Base-by-base conservation (phyloP, 495 filamentous ascomycete species). In the Letharia lupina region DNA sequence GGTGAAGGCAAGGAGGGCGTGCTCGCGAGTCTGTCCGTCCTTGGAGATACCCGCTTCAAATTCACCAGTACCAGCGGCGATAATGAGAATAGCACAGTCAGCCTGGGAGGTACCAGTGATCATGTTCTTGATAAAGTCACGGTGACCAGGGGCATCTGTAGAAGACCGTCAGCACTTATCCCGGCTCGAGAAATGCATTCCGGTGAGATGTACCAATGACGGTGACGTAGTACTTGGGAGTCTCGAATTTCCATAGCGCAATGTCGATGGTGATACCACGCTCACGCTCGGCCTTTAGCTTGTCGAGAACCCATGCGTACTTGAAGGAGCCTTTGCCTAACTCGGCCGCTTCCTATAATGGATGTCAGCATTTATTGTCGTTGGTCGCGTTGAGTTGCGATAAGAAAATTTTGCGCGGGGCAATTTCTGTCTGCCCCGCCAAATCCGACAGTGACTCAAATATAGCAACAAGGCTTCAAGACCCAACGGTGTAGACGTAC, bases 81-180 rank as follows among this genome's bases (percentile, higher is more conserved):
- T 98, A 84, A 98, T 98, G 86, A 98, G 93, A 81, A 98, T 90
- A 75, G 95, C 94, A 83, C 93, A 98, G 77, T 98, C 94, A 76
- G 95, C 95, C 86, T 97, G 94, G 78, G 94, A 98, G 75, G 94
- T 98, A 90, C 94, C 94, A 84, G 94, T 98, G 85, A 98, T 98
- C 94, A 98, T 98, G 90, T 96, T 97, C 94, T 98, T 98, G 90
- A 98, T 98, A 85, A 98, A 98, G 78, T 98, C 94, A 91, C 94
- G 94, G 83, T 98, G 94, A 82, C 94, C 94, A 75, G 94, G 94
- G 82, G 94, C 94, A 80, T 98, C 92, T 91, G 73, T 45, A 69
- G 59, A 47, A 68, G 28, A 42, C 52, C 35, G 59, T 72, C 62
- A 75, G 69, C 56, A 66, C 5, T 45, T 68, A 67, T 68, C 65